Evolutionary conservation across 2,329 filamentous ascomycete genomes (phyloP).

Genomic region (Aspergillus hiratsukae): DNA sequence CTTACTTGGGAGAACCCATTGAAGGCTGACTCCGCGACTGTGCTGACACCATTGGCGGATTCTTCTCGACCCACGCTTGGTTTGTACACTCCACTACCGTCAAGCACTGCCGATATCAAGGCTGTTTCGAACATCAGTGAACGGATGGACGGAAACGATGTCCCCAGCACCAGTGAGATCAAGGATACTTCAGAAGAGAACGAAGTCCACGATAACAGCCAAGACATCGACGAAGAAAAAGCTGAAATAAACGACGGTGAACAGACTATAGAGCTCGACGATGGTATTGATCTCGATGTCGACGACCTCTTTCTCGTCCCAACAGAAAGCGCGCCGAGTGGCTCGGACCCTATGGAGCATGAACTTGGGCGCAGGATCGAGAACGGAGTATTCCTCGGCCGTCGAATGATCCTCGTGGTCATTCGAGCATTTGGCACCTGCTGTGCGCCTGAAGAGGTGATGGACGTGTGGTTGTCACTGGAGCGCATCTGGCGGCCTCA

Average conservation of each 20-base stretch:
- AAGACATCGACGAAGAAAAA: background rate
- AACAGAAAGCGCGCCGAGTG: conserved; percentile 3
- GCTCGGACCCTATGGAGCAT: conserved; percentile 10
- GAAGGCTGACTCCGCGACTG: conserved; percentile 5
- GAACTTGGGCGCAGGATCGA: conserved; percentile 29
- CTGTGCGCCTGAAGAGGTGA: conserved; percentile 31
- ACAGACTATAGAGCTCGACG: background rate
- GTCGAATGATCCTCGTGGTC: conserved; percentile 35
- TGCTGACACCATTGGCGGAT: conserved; percentile 3
- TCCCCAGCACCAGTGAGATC: background rate
- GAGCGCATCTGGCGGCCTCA: conserved; percentile 38
- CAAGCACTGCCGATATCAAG: conserved; percentile 2
- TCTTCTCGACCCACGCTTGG: conserved; percentile 10
- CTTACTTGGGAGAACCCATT: conserved; percentile 31
- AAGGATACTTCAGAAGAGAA: conserved; percentile 5
- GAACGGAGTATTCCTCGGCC: conserved; percentile 40
- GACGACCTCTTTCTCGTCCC: conserved; percentile 10
- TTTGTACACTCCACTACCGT: conserved; percentile 25
- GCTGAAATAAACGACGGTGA: background rate
- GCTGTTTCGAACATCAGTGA: background rate
- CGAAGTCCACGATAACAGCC: background rate
- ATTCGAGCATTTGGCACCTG: conserved; percentile 38
- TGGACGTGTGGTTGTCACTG: conserved; percentile 37
- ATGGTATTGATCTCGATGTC: conserved; percentile 8
- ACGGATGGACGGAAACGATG: background rate